Conservation (phyloP, 345 rosid species). For the Cardamine resedifolia region DNA sequence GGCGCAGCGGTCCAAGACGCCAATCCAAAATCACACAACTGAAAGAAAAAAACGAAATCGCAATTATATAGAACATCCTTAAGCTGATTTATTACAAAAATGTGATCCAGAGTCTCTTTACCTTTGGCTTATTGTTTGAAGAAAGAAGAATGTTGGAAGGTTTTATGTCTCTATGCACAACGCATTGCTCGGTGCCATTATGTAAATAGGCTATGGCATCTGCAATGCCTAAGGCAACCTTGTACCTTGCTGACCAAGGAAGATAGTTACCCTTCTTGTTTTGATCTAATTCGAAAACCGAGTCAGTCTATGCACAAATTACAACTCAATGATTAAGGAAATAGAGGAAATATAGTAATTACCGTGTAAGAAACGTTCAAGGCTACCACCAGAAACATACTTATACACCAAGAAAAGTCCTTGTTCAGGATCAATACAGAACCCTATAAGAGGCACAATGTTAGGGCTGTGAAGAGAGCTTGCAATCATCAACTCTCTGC, state of each 20-base stretch:
- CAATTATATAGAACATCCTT: background rate
- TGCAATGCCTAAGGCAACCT: constrained; percentile 80
- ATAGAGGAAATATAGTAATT: constrained; percentile 7
- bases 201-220: constrained; percentile 79
- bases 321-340: background rate
- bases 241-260: constrained; percentile 78
- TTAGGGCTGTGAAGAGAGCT: constrained; percentile 75
- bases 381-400: constrained; percentile 89
- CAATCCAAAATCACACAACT: constrained; percentile 95
- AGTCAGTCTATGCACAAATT: background rate
- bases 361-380: constrained; percentile 87
- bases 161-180: constrained; percentile 94
- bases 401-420: constrained; percentile 91
- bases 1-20: constrained; percentile 97
- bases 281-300: constrained; percentile 47
- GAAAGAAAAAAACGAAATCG: constrained; percentile 9
- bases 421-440: constrained; percentile 84
- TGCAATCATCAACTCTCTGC: constrained; percentile 96
- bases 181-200: constrained; percentile 80
- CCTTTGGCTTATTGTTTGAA: constrained; percentile 80
- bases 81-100: background rate
- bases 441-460: constrained; percentile 82
- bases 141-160: constrained; percentile 95
- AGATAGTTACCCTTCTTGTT: constrained; percentile 57
- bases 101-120: constrained; percentile 14